Percentiles rank a stretch among this genome's conserved stretches.
Conservation (phyloP, 805 yeast species). For the Candida coquimbonensis region DNA sequence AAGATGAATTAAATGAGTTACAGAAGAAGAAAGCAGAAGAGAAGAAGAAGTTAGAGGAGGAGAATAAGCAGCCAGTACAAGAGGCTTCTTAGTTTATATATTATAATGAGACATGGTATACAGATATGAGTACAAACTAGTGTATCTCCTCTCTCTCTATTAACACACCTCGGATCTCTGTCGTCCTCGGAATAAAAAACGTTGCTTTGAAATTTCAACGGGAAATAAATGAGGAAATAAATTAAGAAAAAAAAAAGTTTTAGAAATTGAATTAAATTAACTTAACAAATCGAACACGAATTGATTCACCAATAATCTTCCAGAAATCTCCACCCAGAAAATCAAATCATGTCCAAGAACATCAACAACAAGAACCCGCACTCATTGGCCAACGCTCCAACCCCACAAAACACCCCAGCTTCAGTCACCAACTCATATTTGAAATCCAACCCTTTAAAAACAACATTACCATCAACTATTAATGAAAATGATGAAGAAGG, state of each 20-base stretch:
- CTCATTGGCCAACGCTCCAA: conserved; percentile 87
- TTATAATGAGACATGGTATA: background rate
- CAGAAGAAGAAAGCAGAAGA: conserved; percentile 29
- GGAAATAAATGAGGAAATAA: too few relatives aligned
- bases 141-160: background rate
- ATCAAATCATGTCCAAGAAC: conserved; percentile 62
- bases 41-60: conserved; percentile 15
- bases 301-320: background rate
- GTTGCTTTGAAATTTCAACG: background rate
- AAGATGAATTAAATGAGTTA: conserved; percentile 45
- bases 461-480: conserved; percentile 61
- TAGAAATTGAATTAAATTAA: too few relatives aligned
- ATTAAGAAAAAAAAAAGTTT: background rate
- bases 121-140: background rate
- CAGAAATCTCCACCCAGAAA: conserved; percentile 18
- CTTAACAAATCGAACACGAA: background rate
- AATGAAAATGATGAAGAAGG: conserved; percentile 53
- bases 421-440: conserved; percentile 71
- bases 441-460: conserved; percentile 40
- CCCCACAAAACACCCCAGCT: conserved; percentile 98
- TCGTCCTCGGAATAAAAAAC: background rate
- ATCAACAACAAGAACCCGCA: conserved; percentile 67
- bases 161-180: background rate
- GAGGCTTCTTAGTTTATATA: background rate
- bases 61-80: background rate